Conservation (phyloP, 148 eudicot genomes). For the Rhododendron ovatum region DNA sequence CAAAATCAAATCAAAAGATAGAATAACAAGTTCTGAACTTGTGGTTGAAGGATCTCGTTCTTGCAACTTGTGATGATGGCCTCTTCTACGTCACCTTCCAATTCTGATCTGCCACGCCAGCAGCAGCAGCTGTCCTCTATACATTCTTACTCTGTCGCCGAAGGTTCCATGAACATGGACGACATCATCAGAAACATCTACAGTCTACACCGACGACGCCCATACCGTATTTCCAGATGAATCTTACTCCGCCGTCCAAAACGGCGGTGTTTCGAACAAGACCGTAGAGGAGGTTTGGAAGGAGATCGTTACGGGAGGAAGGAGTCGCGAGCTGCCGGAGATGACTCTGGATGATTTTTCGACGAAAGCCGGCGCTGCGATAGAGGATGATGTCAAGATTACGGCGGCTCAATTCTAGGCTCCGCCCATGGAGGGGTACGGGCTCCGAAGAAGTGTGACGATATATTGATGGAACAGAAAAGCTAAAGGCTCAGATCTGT, state of each 20-base stretch:
- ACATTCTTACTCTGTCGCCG: constrained; percentile 9
- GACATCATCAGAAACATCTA: constrained; percentile 44
- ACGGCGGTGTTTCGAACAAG: constrained; percentile 12
- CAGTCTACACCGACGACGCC: constrained; percentile 36
- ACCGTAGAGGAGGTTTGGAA: constrained; percentile 43
- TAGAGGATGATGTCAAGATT: too few species aligned
- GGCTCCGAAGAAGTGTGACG: too few species aligned
- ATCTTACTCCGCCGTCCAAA: neutral
- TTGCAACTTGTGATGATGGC: constrained; percentile 30
- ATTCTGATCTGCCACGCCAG: constrained; percentile 48
- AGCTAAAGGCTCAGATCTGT: too few species aligned
- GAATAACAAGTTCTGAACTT: too few species aligned
- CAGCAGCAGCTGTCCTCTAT: neutral
- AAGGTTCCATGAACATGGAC: constrained; percentile 52
- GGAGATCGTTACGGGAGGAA: constrained; percentile 26
- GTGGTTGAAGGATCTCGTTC: too few species aligned
- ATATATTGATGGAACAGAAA: too few species aligned
- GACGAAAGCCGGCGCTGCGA: too few species aligned
- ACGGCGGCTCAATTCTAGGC: too few species aligned
- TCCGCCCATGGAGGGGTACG: too few species aligned
- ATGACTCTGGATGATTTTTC: constrained; percentile 1
- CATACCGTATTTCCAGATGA: too few species aligned
- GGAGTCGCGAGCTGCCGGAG: constrained; percentile 20
- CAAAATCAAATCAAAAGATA: too few species aligned
- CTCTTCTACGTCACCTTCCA: constrained; percentile 30